Conservation (phyloP, 805 yeast genomes). For the Metschnikowia proteae region DNA sequence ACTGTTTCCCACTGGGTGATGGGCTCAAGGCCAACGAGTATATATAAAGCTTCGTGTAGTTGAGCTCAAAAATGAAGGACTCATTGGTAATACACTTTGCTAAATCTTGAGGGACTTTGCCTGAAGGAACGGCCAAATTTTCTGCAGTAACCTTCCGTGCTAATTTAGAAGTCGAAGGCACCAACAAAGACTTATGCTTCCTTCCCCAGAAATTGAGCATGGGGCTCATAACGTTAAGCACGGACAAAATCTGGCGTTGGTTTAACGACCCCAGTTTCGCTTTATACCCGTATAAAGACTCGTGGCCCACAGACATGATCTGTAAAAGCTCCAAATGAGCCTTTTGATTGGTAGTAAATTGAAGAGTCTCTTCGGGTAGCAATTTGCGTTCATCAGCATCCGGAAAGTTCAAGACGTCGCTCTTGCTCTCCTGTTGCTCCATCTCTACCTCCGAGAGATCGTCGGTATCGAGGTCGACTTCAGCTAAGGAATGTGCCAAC, state of each 20-base stretch:
- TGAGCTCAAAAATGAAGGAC: slow-evolving; percentile 73
- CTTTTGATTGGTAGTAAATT: slow-evolving; percentile 58
- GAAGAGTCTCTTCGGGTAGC: slow-evolving; percentile 28
- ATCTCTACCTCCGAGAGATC: slow-evolving; percentile 35
- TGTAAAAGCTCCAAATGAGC: slow-evolving; percentile 79
- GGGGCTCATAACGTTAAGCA: slow-evolving; percentile 71
- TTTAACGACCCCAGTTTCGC: slow-evolving; percentile 49
- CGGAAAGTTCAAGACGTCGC: slow-evolving; percentile 26
- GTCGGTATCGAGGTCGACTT: slow-evolving; percentile 52
- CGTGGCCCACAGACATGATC: slow-evolving; percentile 78
- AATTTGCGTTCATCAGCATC: slow-evolving; percentile 27
- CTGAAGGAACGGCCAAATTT: slow-evolving; percentile 26
- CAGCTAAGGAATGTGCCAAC: slow-evolving; percentile 68
- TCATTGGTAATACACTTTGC: slow-evolving; percentile 55
- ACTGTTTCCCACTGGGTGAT: slow-evolving; percentile 21
- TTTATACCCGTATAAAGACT: slow-evolving; percentile 68
- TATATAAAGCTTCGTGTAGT: slow-evolving; percentile 79
- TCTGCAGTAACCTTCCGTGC: slow-evolving; percentile 29
- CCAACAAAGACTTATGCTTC: slow-evolving; percentile 54
- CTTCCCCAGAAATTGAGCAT: slow-evolving; percentile 75
- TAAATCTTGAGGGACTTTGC: slow-evolving; percentile 38
- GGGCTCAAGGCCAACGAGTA: slow-evolving; percentile 74
- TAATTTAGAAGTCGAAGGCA: slow-evolving; percentile 43
- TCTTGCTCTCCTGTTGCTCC: slow-evolving; percentile 24
- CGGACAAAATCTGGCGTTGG: slow-evolving; percentile 64